phyloP scores from a whole-genome alignment of 805 yeast genomes.

The Diddensiella santjacobensis region DNA sequence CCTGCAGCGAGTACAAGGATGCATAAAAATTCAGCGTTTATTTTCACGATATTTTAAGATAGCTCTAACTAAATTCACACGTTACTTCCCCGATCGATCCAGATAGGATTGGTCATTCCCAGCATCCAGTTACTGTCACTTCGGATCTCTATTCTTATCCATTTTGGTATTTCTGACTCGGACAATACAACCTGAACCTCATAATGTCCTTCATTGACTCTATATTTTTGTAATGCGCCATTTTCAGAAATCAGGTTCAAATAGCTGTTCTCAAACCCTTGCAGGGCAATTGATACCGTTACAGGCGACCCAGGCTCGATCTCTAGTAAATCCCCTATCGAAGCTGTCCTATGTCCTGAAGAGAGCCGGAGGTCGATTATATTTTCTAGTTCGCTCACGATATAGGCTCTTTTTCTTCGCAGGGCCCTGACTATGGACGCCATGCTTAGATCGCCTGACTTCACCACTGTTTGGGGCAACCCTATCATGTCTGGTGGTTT shows the following conservation, averaged over 20 bases:
- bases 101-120: slow-evolving; percentile 17
- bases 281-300: not conserved
- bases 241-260: not conserved
- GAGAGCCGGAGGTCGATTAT: slow-evolving; percentile 1
- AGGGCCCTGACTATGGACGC: slow-evolving; percentile 9
- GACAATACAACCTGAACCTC: too few relatives aligned
- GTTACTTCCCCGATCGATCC: not conserved
- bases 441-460: slow-evolving; percentile 7
- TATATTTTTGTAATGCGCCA: not conserved
- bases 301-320: not conserved
- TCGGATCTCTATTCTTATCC: slow-evolving; percentile 11
- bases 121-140: slow-evolving; percentile 8
- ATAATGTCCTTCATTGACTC: not conserved
- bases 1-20: too few relatives aligned
- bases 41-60: not conserved
- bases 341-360: not conserved
- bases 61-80: not conserved
- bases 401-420: slow-evolving; percentile 6
- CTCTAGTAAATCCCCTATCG: not conserved
- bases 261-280: slow-evolving; percentile 1
- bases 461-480: slow-evolving; percentile 11
- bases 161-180: not conserved
- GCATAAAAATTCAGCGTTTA: too few relatives aligned
- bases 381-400: slow-evolving; percentile 2
- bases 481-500: slow-evolving; percentile 10